Evolutionary conservation across 257 asterid genomes (phyloP).

Genomic region (Nicotiana undulata): DNA sequence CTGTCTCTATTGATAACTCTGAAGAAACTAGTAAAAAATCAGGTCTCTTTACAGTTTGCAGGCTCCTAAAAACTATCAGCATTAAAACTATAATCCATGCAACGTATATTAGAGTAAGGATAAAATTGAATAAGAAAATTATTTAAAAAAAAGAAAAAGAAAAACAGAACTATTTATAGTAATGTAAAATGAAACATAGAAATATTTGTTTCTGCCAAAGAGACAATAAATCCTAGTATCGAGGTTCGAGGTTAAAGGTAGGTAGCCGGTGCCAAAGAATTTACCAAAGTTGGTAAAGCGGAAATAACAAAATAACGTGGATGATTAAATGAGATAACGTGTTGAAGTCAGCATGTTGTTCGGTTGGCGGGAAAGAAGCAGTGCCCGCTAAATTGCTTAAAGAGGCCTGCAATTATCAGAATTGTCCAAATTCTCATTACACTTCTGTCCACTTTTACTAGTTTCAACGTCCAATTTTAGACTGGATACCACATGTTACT

Average conservation of each 20-base stretch:
- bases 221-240: neutral
- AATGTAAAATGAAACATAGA: too few species aligned
- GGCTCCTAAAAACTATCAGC: too few species aligned
- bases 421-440: neutral
- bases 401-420: neutral
- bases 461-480: neutral
- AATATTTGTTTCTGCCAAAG: too few species aligned
- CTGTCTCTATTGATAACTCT: too few species aligned
- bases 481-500: neutral
- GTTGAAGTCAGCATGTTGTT: neutral
- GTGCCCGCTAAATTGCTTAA: too few species aligned
- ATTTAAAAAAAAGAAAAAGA: too few species aligned
- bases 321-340: neutral
- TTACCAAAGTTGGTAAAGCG: neutral
- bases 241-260: neutral
- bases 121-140: too few species aligned
- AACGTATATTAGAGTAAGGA: too few species aligned
- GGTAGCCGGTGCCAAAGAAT: neutral
- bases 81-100: too few species aligned
- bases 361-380: conserved; percentile 4
- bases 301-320: neutral
- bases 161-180: too few species aligned
- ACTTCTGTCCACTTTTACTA: neutral
- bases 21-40: too few species aligned
- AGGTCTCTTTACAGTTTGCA: too few species aligned